Evolutionary conservation across 2,329 filamentous ascomycete genomes (phyloP).

Genomic region (Falciphora oryzae): DNA sequence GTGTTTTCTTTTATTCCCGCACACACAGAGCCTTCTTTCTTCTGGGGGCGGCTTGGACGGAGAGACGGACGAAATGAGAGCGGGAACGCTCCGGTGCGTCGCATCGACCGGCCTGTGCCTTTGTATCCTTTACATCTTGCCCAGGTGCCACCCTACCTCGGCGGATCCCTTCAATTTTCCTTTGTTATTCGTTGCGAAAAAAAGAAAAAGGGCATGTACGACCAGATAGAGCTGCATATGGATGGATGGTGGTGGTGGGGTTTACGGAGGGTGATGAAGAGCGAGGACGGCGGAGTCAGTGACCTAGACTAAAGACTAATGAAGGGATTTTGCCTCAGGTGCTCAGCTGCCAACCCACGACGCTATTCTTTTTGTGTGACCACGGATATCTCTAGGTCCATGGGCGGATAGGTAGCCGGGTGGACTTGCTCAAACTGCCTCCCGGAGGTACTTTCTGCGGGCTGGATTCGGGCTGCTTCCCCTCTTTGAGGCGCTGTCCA

Average conservation of each 20-base stretch:
- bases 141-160: not conserved
- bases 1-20: not conserved
- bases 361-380: no score
- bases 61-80: not conserved
- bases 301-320: slow-evolving; percentile 2
- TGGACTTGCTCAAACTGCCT: no score
- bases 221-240: slow-evolving; percentile 1
- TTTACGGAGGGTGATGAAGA: not conserved
- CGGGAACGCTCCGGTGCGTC: not conserved
- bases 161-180: not conserved
- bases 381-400: no score
- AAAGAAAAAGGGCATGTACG: not conserved
- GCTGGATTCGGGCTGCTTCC: no score
- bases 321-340: not conserved
- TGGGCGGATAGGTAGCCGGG: no score
- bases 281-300: not conserved
- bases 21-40: not conserved
- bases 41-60: not conserved
- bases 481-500: no score
- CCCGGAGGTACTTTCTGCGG: no score
- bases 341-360: no score
- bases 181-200: not conserved
- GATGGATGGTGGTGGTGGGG: not conserved
- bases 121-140: not conserved
- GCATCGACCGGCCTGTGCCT: not conserved